These are phyloP conservation scores for Coniophora puteana DNA, from an alignment of 1,284 basidiomycete species.

Conservation along the genomic window DNA sequence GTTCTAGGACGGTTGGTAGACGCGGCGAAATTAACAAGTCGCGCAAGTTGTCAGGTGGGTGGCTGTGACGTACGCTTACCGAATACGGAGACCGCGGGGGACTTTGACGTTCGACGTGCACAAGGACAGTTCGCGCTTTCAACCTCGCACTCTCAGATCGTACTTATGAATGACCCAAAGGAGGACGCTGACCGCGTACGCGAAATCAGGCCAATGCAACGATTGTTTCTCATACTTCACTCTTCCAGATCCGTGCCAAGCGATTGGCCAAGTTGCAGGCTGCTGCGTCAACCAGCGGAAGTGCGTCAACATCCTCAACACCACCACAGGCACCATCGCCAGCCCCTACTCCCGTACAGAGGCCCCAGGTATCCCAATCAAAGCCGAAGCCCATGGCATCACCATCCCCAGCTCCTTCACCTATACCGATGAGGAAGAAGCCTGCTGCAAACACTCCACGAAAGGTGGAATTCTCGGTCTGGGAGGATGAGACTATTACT, in stretches of 20 bases:
- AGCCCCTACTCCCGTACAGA: constrained; percentile 24
- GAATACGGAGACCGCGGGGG: neutral
- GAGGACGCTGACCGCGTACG: constrained; percentile 76
- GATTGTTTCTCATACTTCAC: neutral
- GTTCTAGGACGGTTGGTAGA: too few species aligned
- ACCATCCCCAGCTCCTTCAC: constrained; percentile 21
- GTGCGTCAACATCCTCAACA: constrained; percentile 14
- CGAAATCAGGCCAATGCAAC: neutral
- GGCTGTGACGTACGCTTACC: neutral
- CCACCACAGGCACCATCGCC: constrained; percentile 24
- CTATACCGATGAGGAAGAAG: constrained; percentile 46
- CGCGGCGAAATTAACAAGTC: neutral
- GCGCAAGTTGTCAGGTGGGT: neutral
- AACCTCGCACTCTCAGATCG: neutral
- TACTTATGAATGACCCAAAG: constrained; percentile 51
- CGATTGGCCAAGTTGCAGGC: constrained; percentile 76
- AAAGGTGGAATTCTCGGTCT: constrained; percentile 55
- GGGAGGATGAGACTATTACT: constrained; percentile 73
- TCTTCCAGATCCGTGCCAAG: constrained; percentile 78
- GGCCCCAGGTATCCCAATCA: constrained; percentile 19
- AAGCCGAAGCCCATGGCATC: constrained; percentile 29
- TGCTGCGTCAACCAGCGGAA: constrained; percentile 26
- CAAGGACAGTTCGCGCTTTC: neutral
- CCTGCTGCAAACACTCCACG: constrained; percentile 26
- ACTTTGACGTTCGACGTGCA: neutral